phyloP scores from a whole-genome alignment of 257 asterid species.

The Fraxinus anomala region DNA sequence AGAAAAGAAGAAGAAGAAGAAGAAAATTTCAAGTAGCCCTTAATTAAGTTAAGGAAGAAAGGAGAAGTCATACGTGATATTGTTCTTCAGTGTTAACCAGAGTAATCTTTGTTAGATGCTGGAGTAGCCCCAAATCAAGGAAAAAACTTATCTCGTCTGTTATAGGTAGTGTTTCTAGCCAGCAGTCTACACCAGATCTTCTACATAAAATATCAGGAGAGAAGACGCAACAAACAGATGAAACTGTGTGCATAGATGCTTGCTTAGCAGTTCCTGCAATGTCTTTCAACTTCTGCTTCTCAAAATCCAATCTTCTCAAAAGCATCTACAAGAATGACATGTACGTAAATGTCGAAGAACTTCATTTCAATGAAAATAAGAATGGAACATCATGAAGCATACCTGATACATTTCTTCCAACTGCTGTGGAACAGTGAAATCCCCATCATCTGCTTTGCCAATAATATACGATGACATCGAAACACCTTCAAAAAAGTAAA shows the following conservation, averaged over 20 bases:
- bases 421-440: constrained; percentile 45
- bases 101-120: constrained; percentile 48
- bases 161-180: constrained; percentile 65
- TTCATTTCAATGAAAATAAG: constrained; percentile 13
- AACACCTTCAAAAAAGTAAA: constrained; percentile 47
- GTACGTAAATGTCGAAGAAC: constrained; percentile 17
- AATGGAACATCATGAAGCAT: constrained; percentile 18
- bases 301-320: constrained; percentile 56
- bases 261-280: constrained; percentile 28
- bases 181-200: constrained; percentile 51
- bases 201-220: constrained; percentile 52
- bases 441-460: constrained; percentile 44
- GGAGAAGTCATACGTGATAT: constrained; percentile 38
- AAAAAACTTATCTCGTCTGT: constrained; percentile 69
- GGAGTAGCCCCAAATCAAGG: constrained; percentile 67
- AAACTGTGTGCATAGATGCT: constrained; percentile 28
- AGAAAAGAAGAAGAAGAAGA: constrained; percentile 4
- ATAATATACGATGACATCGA: constrained; percentile 70
- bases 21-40: constrained; percentile 8
- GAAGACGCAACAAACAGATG: constrained; percentile 62
- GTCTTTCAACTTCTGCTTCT: constrained; percentile 53
- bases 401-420: constrained; percentile 87
- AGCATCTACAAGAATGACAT: constrained; percentile 50
- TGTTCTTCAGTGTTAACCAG: constrained; percentile 54
- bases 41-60: constrained; percentile 12